These are phyloP conservation scores for Zygoascus ofunaensis DNA, from an alignment of 805 yeast species.

Conservation along the genomic window DNA sequence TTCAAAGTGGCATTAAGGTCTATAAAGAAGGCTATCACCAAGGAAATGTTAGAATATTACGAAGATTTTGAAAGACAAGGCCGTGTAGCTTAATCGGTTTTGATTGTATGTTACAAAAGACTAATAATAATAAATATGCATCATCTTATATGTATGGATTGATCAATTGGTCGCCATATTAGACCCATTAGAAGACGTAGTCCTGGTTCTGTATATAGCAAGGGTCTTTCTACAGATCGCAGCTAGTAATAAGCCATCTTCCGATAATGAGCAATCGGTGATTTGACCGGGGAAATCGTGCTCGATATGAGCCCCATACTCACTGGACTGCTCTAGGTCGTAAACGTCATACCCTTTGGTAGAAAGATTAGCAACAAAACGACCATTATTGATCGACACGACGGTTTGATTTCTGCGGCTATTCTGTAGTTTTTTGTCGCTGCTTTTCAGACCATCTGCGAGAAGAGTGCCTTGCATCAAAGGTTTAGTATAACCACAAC, in stretches of 20 bases:
- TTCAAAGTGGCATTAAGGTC: conserved; percentile 61
- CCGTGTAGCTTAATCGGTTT: background rate
- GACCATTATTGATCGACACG: conserved; percentile 2
- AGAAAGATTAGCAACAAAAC: conserved; percentile 3
- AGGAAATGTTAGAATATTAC: conserved; percentile 76
- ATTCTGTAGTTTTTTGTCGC: background rate
- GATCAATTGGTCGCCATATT: no score
- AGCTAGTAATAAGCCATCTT: background rate
- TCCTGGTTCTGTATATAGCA: background rate
- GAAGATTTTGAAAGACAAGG: conserved; percentile 15
- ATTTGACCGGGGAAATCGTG: conserved; percentile 5
- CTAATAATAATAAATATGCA: background rate
- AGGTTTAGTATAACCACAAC: conserved; percentile 29
- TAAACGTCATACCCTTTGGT: conserved; percentile 6
- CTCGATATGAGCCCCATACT: conserved; percentile 7
- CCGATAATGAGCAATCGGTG: background rate
- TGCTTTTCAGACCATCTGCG: background rate
- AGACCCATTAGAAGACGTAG: no score
- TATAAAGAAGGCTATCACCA: conserved; percentile 70
- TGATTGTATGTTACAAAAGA: no score
- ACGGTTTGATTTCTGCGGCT: background rate
- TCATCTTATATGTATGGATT: background rate
- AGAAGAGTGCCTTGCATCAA: conserved; percentile 19
- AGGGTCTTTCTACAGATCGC: background rate
- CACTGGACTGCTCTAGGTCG: conserved; percentile 10